phyloP scores from a whole-genome alignment of 73 alveolate genomes.

The Uronychia binucleata region DNA sequence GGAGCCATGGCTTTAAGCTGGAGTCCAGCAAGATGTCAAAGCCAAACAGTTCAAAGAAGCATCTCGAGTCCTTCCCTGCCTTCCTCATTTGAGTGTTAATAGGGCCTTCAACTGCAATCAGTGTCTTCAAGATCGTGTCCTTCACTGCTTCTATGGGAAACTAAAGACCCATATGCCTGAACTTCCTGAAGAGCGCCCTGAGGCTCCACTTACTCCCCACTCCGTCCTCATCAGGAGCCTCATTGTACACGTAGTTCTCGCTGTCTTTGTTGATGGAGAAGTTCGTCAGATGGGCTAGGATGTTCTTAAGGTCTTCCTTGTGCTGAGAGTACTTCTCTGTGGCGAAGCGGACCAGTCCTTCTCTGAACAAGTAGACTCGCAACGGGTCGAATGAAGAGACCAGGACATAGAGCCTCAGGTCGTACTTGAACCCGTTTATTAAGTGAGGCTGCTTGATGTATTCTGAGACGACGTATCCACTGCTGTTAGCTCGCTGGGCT shows the following conservation, averaged over 20 bases:
- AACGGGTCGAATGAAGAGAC: slow-evolving; percentile 94
- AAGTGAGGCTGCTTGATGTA: slow-evolving; percentile 90
- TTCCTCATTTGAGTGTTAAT: not conserved
- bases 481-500: slow-evolving; percentile 65
- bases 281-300: slow-evolving; percentile 95
- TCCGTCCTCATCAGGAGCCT: slow-evolving; percentile 64
- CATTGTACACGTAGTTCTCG: slow-evolving; percentile 60
- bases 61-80: not conserved
- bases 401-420: slow-evolving; percentile 86
- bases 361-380: slow-evolving; percentile 90
- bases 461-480: slow-evolving; percentile 80
- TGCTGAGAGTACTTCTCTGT: slow-evolving; percentile 85
- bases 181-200: slow-evolving; percentile 22
- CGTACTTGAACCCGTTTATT: slow-evolving; percentile 89
- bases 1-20: slow-evolving; percentile 91
- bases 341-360: slow-evolving; percentile 96
- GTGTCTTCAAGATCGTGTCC: not conserved
- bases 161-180: not conserved
- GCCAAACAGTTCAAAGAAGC: slow-evolving; percentile 90
- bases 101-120: not conserved
- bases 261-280: slow-evolving; percentile 88
- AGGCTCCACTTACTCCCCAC: slow-evolving; percentile 78
- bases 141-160: not conserved
- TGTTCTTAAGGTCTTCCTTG: slow-evolving; percentile 63
- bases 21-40: slow-evolving; percentile 95